Evolutionary conservation across 176 grass and related monocot genomes (phyloP), one percentile per base, ranked within the genome.

Genomic region (Dactylis glomerata): DNA sequence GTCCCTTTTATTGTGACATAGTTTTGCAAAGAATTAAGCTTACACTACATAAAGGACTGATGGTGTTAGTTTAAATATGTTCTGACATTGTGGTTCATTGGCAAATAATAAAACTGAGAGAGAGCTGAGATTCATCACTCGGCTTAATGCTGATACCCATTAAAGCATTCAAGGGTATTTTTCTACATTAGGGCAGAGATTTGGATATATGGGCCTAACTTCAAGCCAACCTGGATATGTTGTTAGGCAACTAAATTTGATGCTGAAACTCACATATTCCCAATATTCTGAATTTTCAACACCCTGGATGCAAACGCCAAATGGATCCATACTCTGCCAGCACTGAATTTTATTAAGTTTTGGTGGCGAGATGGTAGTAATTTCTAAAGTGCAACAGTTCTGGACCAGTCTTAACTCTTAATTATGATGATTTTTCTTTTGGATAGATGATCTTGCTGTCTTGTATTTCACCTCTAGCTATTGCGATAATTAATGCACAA

Each of bases 191-290:
- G 19, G 56, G 38, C 23, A 30, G 57, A 58, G 24, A 63, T 79
- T 30, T 79, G 37, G 55, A 37, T 79, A 31, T 11, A 79, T n/a
- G 76, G 24, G 42, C 56, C 76, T 63, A 79, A 63, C 56, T 63
- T 19, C 23, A 62, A 62, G 23, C 28, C 32, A 79, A 79, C 76
- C 55, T 57, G 17, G 33, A 56, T 57, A 32, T 57, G 51, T 38
- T 77, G 33, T 56, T 57, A 15, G 32, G 16, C 6, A 10, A 77
- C 41, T 73, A 73, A 46, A 28, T 46, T 46, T 27, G 38, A 24
- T 41, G 46, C 8, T 46, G 12, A 12, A 27, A 72, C n/a, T 46
- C 68, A 72, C n/a, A n/a, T n/a, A n/a, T n/a, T 75, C 6, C 26
- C 40, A 45, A 46, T 46, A 72, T 58, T 56, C 41, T n/a, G 4